Conservation (phyloP, 1,139 yeast genomes). For the Yamadazyma jaroonii region DNA sequence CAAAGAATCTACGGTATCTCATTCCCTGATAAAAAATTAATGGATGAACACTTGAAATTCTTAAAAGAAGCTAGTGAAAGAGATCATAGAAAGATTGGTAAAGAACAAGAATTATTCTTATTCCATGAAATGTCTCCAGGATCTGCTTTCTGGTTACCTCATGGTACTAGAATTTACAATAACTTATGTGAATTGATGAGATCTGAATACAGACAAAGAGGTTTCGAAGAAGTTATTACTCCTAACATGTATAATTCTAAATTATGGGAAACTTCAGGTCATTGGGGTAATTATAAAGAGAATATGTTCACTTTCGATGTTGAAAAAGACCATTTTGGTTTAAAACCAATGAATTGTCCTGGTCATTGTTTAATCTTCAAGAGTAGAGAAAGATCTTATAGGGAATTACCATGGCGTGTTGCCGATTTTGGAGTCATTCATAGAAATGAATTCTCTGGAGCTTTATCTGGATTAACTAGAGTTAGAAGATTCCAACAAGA, state of each 20-base stretch:
- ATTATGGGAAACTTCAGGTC: slow-evolving; percentile 97
- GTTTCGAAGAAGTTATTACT: slow-evolving; percentile 95
- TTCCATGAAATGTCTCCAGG: slow-evolving; percentile 98
- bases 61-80: slow-evolving; percentile 95
- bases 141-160: slow-evolving; percentile 96
- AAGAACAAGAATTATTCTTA: slow-evolving; percentile 91
- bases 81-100: slow-evolving; percentile 96
- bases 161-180: slow-evolving; percentile 94
- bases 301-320: slow-evolving; percentile 97
- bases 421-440: slow-evolving; percentile 96
- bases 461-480: slow-evolving; percentile 78
- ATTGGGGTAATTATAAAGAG: slow-evolving; percentile 96
- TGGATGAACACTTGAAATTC: slow-evolving; percentile 94
- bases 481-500: slow-evolving; percentile 98
- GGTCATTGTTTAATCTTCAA: slow-evolving; percentile 93
- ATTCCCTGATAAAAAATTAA: slow-evolving; percentile 96
- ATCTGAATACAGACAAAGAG: slow-evolving; percentile 82
- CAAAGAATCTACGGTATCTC: slow-evolving; percentile 98
- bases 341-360: slow-evolving; percentile 99
- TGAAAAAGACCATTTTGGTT: slow-evolving; percentile 83
- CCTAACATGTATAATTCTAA: slow-evolving; percentile 96
- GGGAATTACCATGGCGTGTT: slow-evolving; percentile 94
- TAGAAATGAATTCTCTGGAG: slow-evolving; percentile 95
- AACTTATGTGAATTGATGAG: slow-evolving; percentile 75
- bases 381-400: slow-evolving; percentile 84